Evolutionary conservation across 129 eudicot species (phyloP), one percentile per base, ranked within the genome.

Genomic region (Artemisia argyi): DNA sequence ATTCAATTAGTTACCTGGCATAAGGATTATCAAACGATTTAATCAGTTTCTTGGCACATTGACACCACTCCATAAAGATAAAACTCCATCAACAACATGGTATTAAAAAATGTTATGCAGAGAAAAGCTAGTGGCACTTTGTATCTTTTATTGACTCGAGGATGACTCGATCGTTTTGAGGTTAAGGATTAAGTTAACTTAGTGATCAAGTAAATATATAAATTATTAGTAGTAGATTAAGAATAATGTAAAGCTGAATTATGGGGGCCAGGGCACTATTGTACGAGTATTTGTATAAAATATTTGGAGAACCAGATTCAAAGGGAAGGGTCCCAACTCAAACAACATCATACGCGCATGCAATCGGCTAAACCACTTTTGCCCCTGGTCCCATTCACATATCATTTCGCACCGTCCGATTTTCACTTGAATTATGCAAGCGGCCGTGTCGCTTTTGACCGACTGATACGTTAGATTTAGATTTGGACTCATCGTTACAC

Each of bases 301-400:
- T 48, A 53, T 55, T 67, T 46, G 17, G 62, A 58, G 69, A 58
- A 58, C 54, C 68, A 47, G 54, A 76, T 76, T 68, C 68, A 48
- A 76, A 68, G 80, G 68, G 13, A 0, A 68, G 60, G 14, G 18
- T 42, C 28, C 68, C 73, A 66, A 47, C 74, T 74, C 69, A 49
- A 68, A 75, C 59, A 75, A 50, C 74, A 76, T 76, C 54, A 76
- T 76, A 20, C 68, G 80, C 80, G 80, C 80, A 68, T 76, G 80
- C 74, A 46, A 13, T 57, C 54, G 0, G 20, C 52, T 66, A 61
- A 39, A 11, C 19, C 63, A 17, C 68, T 66, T 57, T 75, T 75
- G 16, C 24, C 61, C 49, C 14, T 61, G 78, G 78, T 61, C 68
- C 68, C 19, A 17, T 44, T 12, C 11, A 11, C 16, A 18, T 24